Base-by-base conservation (phyloP, 306 rosid genomes). In the Hippophae tibetana region DNA sequence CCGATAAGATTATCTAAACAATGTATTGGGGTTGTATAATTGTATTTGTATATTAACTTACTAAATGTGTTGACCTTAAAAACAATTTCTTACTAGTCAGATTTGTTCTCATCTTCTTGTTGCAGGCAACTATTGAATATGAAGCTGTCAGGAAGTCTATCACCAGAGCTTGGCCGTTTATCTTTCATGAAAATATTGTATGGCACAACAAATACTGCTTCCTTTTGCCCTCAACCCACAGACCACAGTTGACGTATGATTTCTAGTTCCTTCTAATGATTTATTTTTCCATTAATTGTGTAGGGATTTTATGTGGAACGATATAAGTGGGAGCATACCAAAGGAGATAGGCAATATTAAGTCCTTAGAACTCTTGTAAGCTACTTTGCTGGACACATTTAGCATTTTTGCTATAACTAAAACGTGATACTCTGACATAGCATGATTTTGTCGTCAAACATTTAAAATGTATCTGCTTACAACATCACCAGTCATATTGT, bases 291-390 rank as follows among this genome's bases (percentile, higher is more conserved):
- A 31, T 63, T 50, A 10, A 8, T 25, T 41, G 2, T 61, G 5
- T 11, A 64, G 69, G 48, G 27, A 64, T 23, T 64, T 64, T 55
- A 64, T 64, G 61, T 53, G 69, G 69, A 64, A 64, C 45, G n/a
- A 44, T n/a, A 64, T 64, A 44, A 64, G 69, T 54, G 69, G 69
- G 10, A 64, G 69, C 61, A 64, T 64, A 54, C 69, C 69, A 7
- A 64, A 64, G 45, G 69, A 64, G 61, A 64, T 64, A 44, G 69
- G 69, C 44, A 54, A 38, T 7, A 27, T 64, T 52, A 64, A 52
- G 26, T 27, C 45, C 31, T 64, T 64, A 54, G 43, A 14, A 27
- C 46, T 43, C 55, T 25, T 54, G 61, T 64, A 64, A 64, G 69
- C 54, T 47, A 44, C 8, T 10, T 54, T 25, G 26, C 4, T 54